Conservation (phyloP, 2,329 filamentous ascomycete genomes). For the Sclerotinia minor region DNA sequence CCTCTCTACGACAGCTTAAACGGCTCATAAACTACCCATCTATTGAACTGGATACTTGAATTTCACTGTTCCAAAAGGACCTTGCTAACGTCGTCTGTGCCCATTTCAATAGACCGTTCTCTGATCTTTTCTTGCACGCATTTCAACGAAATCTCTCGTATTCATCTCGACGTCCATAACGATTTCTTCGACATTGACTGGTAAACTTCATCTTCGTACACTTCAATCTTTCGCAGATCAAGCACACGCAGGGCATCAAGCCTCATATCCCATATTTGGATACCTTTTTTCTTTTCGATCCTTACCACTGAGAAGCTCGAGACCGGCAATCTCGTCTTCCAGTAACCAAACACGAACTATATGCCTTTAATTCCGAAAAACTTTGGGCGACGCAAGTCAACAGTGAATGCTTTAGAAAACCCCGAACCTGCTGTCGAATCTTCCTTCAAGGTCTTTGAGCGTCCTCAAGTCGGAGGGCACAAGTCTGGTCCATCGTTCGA, state of each 20-base stretch:
- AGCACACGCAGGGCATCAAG: not conserved
- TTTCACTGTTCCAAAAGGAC: conserved; percentile 27
- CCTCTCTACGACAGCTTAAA: conserved; percentile 27
- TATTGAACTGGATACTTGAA: conserved; percentile 36
- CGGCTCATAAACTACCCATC: conserved; percentile 27
- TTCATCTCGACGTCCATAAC: conserved; percentile 17
- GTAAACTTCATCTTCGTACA: not conserved
- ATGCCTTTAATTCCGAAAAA: conserved; percentile 43
- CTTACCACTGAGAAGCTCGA: conserved; percentile 22
- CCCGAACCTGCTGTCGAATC: conserved; percentile 32
- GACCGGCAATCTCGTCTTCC: conserved; percentile 24
- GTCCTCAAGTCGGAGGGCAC: conserved; percentile 29
- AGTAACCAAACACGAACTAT: conserved; percentile 33
- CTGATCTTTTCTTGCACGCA: conserved; percentile 31
- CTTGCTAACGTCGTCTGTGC: conserved; percentile 35
- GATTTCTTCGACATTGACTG: not conserved
- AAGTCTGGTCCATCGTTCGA: conserved; percentile 39
- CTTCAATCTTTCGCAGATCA: conserved; percentile 19
- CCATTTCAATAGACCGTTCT: conserved; percentile 33
- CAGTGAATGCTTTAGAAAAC: conserved; percentile 39
- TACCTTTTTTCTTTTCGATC: conserved; percentile 16
- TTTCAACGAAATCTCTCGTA: conserved; percentile 16
- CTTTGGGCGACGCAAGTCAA: conserved; percentile 42
- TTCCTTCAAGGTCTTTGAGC: conserved; percentile 43
- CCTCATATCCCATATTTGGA: conserved; percentile 13